Conservation (phyloP, 805 yeast species). For the Schwanniomyces occidentalis region DNA sequence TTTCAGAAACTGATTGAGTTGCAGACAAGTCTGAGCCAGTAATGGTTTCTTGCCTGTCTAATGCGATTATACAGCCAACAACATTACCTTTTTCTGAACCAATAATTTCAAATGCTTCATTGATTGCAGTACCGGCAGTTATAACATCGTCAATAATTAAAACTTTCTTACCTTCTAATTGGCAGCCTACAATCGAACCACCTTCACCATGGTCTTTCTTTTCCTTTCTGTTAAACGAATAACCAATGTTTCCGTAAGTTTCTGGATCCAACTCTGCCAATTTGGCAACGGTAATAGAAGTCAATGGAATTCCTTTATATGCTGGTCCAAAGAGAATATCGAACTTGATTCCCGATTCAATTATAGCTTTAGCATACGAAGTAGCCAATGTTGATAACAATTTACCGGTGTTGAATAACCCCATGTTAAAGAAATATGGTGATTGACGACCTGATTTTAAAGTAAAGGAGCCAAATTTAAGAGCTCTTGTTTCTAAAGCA, state of each 20-base stretch:
- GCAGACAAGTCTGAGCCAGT: conserved; percentile 69
- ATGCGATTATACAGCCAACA: conserved; percentile 84
- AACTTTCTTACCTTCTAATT: conserved; percentile 67
- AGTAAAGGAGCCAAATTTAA: conserved; percentile 85
- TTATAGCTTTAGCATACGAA: conserved; percentile 86
- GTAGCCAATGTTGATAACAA: conserved; percentile 78
- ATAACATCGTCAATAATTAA: conserved; percentile 94
- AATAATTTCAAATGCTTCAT: conserved; percentile 87
- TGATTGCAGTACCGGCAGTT: conserved; percentile 98
- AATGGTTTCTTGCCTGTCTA: conserved; percentile 93
- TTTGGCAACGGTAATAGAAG: conserved; percentile 90
- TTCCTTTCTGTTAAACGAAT: conserved; percentile 96
- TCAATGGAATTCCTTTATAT: conserved; percentile 94
- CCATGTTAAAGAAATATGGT: conserved; percentile 96
- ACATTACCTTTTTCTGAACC: conserved; percentile 66
- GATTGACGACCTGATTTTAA: conserved; percentile 89
- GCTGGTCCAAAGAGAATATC: conserved; percentile 97
- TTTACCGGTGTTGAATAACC: conserved; percentile 82
- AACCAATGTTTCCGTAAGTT: conserved; percentile 70
- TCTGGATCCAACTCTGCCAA: conserved; percentile 87
- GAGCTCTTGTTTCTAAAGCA: conserved; percentile 79
- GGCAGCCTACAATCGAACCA: conserved; percentile 87
- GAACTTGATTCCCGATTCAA: conserved; percentile 77
- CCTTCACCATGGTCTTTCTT: conserved; percentile 99
- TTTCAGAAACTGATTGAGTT: conserved; percentile 72